Evolutionary conservation across 208 protist species (phyloP).

Genomic region (Lotmaria passim): DNA sequence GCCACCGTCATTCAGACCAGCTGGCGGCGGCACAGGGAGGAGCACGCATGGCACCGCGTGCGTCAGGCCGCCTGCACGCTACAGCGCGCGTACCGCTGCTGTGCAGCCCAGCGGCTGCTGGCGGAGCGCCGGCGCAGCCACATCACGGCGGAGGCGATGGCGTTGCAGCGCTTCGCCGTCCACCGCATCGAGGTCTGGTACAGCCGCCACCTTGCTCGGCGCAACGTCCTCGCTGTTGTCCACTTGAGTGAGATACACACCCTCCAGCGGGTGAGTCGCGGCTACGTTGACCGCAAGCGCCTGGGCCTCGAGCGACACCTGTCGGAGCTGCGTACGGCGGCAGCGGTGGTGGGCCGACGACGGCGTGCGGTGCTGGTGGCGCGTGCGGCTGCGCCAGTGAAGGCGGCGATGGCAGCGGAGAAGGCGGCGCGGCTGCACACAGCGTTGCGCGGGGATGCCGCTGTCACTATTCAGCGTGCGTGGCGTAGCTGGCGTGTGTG

Average conservation of each 20-base stretch:
- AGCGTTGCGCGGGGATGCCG: slow-evolving; percentile 43
- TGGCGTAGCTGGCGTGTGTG: slow-evolving; percentile 31
- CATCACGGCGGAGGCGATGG: neutral
- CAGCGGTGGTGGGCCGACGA: slow-evolving; percentile 11
- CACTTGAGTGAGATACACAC: slow-evolving; percentile 27
- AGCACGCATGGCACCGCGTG: slow-evolving; percentile 13
- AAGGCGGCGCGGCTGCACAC: slow-evolving; percentile 8
- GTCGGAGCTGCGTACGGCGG: neutral
- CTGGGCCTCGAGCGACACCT: neutral
- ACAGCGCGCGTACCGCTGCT: slow-evolving; percentile 44
- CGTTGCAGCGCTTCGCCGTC: slow-evolving; percentile 26
- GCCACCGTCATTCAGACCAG: slow-evolving; percentile 27
- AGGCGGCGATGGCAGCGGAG: neutral
- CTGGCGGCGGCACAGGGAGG: slow-evolving; percentile 32
- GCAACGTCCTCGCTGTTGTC: slow-evolving; percentile 15
- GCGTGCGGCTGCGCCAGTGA: slow-evolving; percentile 11
- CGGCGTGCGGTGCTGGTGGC: slow-evolving; percentile 9
- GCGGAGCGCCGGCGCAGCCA: slow-evolving; percentile 18
- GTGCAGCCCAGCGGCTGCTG: slow-evolving; percentile 25
- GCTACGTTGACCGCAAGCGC: slow-evolving; percentile 15
- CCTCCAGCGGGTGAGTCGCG: slow-evolving; percentile 56
- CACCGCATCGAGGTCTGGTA: slow-evolving; percentile 38
- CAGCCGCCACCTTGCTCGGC: slow-evolving; percentile 9
- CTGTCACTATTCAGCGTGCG: slow-evolving; percentile 52
- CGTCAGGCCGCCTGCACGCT: slow-evolving; percentile 35